Conservation (phyloP, 805 yeast species). For the Metschnikowia gruessii region DNA sequence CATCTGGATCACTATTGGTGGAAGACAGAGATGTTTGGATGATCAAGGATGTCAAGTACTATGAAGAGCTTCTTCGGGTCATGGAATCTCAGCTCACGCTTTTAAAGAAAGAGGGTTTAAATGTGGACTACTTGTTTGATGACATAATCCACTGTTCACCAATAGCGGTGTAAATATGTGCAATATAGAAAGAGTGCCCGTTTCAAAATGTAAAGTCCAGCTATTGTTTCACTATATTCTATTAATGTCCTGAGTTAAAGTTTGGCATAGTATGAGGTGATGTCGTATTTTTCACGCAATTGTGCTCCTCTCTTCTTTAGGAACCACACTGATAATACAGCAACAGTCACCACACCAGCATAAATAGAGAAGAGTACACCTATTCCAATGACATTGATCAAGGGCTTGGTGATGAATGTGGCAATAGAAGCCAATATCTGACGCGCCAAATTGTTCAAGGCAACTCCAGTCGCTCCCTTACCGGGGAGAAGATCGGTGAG, state of each 20-base stretch:
- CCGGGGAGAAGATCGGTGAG: slow-evolving; percentile 84
- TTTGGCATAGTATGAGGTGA: slow-evolving; percentile 54
- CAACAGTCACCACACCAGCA: slow-evolving; percentile 51
- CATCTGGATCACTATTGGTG: slow-evolving; percentile 52
- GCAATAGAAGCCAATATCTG: slow-evolving; percentile 73
- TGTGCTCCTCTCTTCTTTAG: slow-evolving; percentile 56
- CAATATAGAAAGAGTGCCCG: not conserved
- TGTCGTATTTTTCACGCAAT: slow-evolving; percentile 62
- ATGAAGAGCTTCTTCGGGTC: slow-evolving; percentile 52
- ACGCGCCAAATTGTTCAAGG: slow-evolving; percentile 72
- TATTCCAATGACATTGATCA: slow-evolving; percentile 60
- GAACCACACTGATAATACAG: slow-evolving; percentile 42
- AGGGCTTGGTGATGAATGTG: slow-evolving; percentile 71
- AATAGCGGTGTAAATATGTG: not conserved
- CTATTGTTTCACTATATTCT: not conserved
- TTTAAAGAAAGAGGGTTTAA: slow-evolving; percentile 65
- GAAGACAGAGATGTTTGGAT: slow-evolving; percentile 14
- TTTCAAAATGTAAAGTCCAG: too few relatives aligned
- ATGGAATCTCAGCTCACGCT: slow-evolving; percentile 57
- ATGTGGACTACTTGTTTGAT: slow-evolving; percentile 67
- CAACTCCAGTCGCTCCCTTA: slow-evolving; percentile 85
- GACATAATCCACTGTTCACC: slow-evolving; percentile 26
- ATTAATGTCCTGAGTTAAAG: slow-evolving; percentile 24
- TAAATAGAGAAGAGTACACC: slow-evolving; percentile 70
- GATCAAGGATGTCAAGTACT: slow-evolving; percentile 45